These are phyloP conservation scores for Podaxis pistillaris DNA, from an alignment of 768 basidiomycete species.

Conservation along the genomic window DNA sequence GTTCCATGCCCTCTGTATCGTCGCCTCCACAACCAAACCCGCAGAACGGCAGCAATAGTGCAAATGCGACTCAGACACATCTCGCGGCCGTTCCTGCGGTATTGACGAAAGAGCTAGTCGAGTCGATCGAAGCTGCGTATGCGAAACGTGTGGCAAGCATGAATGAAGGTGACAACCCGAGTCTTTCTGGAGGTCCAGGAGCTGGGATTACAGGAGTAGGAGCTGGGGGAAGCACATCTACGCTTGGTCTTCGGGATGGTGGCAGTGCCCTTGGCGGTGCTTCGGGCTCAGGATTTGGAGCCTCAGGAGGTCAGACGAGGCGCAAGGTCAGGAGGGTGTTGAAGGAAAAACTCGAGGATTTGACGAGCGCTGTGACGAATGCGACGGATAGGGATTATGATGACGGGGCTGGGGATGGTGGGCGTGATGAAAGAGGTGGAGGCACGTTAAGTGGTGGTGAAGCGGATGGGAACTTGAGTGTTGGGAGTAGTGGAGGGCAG, in stretches of 20 bases:
- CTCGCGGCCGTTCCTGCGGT: slow-evolving; percentile 18
- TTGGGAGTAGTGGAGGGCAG: slow-evolving; percentile 30
- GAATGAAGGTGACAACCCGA: neutral
- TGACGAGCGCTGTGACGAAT: slow-evolving; percentile 27
- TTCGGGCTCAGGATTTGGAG: neutral
- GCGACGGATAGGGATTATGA: slow-evolving; percentile 15
- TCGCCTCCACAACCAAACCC: slow-evolving; percentile 12
- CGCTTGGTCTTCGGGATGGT: neutral
- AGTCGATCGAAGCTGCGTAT: slow-evolving; percentile 46
- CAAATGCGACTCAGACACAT: slow-evolving; percentile 18
- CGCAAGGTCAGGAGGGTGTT: slow-evolving; percentile 62
- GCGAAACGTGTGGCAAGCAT: slow-evolving; percentile 27
- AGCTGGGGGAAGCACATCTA: neutral
- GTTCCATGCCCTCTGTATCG: neutral
- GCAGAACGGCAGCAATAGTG: slow-evolving; percentile 15
- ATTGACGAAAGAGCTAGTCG: slow-evolving; percentile 46
- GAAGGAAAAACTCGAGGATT: slow-evolving; percentile 57
- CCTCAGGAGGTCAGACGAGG: slow-evolving; percentile 38
- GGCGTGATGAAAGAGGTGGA: slow-evolving; percentile 25
- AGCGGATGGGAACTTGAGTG: slow-evolving; percentile 20
- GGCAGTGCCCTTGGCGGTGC: neutral
- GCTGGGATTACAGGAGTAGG: neutral
- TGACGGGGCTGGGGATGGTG: slow-evolving; percentile 27
- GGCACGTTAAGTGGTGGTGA: slow-evolving; percentile 25
- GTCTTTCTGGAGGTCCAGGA: neutral